Conservation (phyloP, 2,329 filamentous ascomycete genomes). For the Metarhizium anisopliae region DNA sequence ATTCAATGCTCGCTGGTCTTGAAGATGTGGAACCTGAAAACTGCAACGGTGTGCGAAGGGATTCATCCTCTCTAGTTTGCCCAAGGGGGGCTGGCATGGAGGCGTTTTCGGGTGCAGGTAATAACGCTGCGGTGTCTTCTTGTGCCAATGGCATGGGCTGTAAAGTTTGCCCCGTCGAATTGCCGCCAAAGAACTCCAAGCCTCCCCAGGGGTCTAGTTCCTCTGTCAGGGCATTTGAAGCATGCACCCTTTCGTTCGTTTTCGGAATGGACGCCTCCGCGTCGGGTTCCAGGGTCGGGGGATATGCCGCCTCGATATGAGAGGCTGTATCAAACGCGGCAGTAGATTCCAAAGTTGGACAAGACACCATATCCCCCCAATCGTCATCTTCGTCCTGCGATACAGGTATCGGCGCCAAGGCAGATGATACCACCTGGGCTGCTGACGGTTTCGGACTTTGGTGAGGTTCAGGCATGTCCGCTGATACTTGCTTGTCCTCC, state of each 20-base stretch:
- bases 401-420: neutral
- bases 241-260: neutral
- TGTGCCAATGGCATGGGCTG: neutral
- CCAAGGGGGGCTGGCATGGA: neutral
- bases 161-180: neutral
- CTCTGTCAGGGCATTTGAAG: neutral
- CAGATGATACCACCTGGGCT: neutral
- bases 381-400: constrained; percentile 41
- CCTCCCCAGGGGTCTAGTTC: neutral
- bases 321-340: neutral
- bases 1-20: neutral
- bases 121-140: neutral
- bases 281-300: neutral
- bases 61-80: neutral
- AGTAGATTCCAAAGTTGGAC: constrained; percentile 13
- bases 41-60: neutral
- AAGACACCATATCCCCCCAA: constrained; percentile 51
- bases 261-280: neutral
- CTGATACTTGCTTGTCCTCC: neutral
- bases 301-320: neutral
- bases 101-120: neutral
- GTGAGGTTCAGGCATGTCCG: neutral
- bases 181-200: neutral
- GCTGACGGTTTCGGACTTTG: neutral
- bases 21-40: neutral